A percentile compares a stretch with the other conserved stretches of the same genome.
Evolutionary conservation across 495 filamentous ascomycete species (phyloP).

Genomic region (Penicillium lagena): DNA sequence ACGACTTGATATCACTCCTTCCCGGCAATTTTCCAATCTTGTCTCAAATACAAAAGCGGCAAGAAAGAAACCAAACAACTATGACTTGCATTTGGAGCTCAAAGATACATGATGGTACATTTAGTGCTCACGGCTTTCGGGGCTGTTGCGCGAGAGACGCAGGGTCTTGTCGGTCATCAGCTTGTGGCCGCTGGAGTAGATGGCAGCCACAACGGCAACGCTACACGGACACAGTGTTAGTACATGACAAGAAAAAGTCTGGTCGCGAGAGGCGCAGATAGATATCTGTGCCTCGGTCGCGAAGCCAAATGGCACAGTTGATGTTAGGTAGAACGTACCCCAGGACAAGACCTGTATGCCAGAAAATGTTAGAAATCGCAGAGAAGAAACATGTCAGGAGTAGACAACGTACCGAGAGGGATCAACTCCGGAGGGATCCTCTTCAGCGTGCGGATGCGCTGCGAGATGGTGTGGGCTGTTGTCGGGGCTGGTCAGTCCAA

Average conservation of each 20-base stretch:
- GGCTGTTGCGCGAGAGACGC: constrained; percentile 56
- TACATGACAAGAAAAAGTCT: neutral
- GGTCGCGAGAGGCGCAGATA: neutral
- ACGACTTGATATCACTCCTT: constrained; percentile 10
- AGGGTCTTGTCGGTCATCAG: constrained; percentile 85
- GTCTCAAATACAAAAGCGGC: constrained; percentile 30
- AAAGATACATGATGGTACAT: constrained; percentile 35
- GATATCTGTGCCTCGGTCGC: constrained; percentile 9
- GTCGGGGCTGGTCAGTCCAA: constrained; percentile 22
- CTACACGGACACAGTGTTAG: constrained; percentile 34
- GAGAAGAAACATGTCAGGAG: neutral
- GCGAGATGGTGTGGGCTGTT: constrained; percentile 92
- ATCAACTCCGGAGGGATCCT: constrained; percentile 90
- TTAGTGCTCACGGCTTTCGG: constrained; percentile 42
- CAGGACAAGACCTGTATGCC: constrained; percentile 70
- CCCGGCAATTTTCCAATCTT: constrained; percentile 15
- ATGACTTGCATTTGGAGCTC: constrained; percentile 28
- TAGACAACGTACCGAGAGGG: constrained; percentile 69
- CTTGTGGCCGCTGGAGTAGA: constrained; percentile 76
- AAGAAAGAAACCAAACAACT: constrained; percentile 23
- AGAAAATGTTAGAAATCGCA: constrained; percentile 13
- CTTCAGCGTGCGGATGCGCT: constrained; percentile 82
- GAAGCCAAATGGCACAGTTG: constrained; percentile 7
- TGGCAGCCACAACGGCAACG: constrained; percentile 62
- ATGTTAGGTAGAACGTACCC: constrained; percentile 41